Percentiles rank a stretch among this genome's conserved stretches.
Evolutionary conservation across 2,329 filamentous ascomycete genomes (phyloP).

Genomic region (Penicillium verrucosum): DNA sequence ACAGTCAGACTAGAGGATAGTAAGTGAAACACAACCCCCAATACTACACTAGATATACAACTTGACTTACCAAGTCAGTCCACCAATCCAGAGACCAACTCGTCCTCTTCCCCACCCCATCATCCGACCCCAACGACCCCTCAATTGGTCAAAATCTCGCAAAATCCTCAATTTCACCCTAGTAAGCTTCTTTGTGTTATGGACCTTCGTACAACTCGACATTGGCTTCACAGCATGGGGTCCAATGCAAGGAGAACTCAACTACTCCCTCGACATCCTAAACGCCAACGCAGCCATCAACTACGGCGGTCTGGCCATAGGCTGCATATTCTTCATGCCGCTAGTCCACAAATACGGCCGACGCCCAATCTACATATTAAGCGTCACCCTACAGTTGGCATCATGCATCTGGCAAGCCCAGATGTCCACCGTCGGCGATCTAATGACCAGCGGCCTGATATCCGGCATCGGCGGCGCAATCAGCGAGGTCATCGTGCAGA

Average conservation of each 20-base stretch:
- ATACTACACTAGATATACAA: background rate
- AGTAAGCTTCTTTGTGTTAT: slow-evolving; percentile 27
- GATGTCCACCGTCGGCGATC: slow-evolving; percentile 40
- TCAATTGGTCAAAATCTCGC: slow-evolving; percentile 25
- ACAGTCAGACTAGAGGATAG: slow-evolving; percentile 22
- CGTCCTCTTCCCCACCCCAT: slow-evolving; percentile 23
- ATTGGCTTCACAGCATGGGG: slow-evolving; percentile 45
- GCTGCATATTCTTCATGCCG: slow-evolving; percentile 46
- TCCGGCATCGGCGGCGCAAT: slow-evolving; percentile 46
- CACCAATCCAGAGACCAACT: slow-evolving; percentile 14
- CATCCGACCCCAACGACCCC: slow-evolving; percentile 26
- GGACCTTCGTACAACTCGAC: slow-evolving; percentile 34
- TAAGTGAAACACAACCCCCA: background rate
- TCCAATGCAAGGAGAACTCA: slow-evolving; percentile 42
- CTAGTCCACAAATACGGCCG: slow-evolving; percentile 49
- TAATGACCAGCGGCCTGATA: slow-evolving; percentile 44
- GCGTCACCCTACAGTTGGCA: slow-evolving; percentile 38
- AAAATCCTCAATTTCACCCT: slow-evolving; percentile 27
- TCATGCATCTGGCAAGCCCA: slow-evolving; percentile 45
- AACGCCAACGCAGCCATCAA: slow-evolving; percentile 47
- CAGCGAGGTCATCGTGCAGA: slow-evolving; percentile 45
- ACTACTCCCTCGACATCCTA: slow-evolving; percentile 39
- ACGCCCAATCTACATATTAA: slow-evolving; percentile 47
- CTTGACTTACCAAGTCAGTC: background rate
- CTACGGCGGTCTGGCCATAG: slow-evolving; percentile 43